Evolutionary conservation across 1,284 basidiomycete species (phyloP).

Genomic region (Sanghuangporus weigelae): DNA sequence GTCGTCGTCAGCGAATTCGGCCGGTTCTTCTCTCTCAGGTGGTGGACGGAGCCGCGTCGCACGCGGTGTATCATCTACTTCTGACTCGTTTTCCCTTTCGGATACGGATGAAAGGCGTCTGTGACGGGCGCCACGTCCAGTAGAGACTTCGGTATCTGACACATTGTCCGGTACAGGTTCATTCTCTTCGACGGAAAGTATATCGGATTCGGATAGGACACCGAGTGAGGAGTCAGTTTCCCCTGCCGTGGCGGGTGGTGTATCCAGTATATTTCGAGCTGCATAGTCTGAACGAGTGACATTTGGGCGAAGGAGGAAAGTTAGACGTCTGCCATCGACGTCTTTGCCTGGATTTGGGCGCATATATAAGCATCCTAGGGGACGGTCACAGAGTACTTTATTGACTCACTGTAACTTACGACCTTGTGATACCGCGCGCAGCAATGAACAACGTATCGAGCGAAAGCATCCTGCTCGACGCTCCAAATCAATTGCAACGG

Average conservation of each 20-base stretch:
- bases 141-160: constrained; percentile 17
- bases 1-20: constrained; percentile 25
- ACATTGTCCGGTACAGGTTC: constrained; percentile 42
- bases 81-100: constrained; percentile 6
- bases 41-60: constrained; percentile 18
- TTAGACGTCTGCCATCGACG: constrained; percentile 52
- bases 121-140: background rate
- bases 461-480: constrained; percentile 61
- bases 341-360: constrained; percentile 57
- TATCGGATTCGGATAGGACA: constrained; percentile 43
- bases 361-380: constrained; percentile 3
- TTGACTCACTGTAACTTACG: constrained; percentile 69
- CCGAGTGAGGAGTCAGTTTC: constrained; percentile 39
- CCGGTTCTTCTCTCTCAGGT: constrained; percentile 21
- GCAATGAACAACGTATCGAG: constrained; percentile 74
- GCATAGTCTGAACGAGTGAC: constrained; percentile 51
- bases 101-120: constrained; percentile 16
- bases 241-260: constrained; percentile 55
- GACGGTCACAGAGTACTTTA: background rate
- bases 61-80: background rate
- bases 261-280: constrained; percentile 44
- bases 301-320: constrained; percentile 74
- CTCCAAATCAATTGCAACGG: constrained; percentile 67
- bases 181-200: constrained; percentile 34
- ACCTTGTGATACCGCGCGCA: constrained; percentile 73